Base-by-base conservation (phyloP, 2,329 filamentous ascomycete genomes). In the Sphaerulina vaccinii region DNA sequence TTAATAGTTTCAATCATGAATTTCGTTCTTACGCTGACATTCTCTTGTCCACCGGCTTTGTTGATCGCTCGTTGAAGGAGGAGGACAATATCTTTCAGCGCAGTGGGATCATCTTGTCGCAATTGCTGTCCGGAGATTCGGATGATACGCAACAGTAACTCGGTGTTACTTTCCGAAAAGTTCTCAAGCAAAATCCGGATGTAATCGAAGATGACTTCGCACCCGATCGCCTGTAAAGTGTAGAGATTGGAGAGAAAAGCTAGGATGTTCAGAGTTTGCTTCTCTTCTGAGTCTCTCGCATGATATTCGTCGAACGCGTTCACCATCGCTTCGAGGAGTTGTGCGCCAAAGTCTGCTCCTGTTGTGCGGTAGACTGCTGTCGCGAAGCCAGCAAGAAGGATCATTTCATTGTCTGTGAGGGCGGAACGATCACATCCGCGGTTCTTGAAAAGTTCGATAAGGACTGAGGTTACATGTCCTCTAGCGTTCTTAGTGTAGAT, bases 1-100 rank as follows among this genome's bases (percentile, higher is more conserved):
- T 88, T 90, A 69, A 99, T 96, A 1, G 87, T 93, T 65, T 97
- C 92, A 45, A 99, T 88, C 91, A 97, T 97, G 72, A 96, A 96
- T 61, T 88, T 95, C 1, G 92, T 96, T 50, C 93, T 85, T 8
- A 91, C 88, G 1, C 90, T 92, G 22, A 96, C 75, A 16, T 84
- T 86, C 10, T 76, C 75, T 62, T 88, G 83, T 3, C 87, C 88
- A 29, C 79, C 74, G 15, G 52, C 51, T 54, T 82, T 84, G 1
- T 82, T 76, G 2, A 91, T 81, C 1, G 85, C 83, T 18, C 85
- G 84, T 58, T 89, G 88, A 52, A 97, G 80, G 43, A 90, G 78
- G 9, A 86, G 75, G 5, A 96, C 85, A 56, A 99, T 93, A 56
- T 95, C 89, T 68, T 95, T 96, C 43, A 99, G 75, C 0, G 92